Evolutionary conservation across 2,329 filamentous ascomycete genomes (phyloP).

Genomic region (Seiridium unicorne): DNA sequence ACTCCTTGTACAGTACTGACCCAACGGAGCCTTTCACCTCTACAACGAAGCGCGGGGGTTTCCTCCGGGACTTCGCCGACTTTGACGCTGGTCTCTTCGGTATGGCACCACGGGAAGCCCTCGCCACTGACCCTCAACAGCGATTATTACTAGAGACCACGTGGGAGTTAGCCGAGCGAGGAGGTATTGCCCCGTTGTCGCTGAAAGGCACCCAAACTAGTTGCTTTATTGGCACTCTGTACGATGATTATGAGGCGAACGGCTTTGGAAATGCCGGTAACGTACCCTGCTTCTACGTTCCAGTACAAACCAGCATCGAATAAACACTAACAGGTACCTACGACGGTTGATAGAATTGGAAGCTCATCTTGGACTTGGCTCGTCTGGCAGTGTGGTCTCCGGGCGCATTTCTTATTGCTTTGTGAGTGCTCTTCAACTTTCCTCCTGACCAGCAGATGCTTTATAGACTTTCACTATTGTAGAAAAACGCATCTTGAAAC

Average conservation of each 20-base stretch:
- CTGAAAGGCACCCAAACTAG: slow-evolving; percentile 6
- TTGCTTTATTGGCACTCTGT: slow-evolving; percentile 3
- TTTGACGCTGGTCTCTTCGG: slow-evolving; percentile 3
- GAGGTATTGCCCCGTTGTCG: slow-evolving; percentile 1
- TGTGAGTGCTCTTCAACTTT: not conserved
- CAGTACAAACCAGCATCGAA: too few species aligned
- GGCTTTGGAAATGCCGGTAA: slow-evolving; percentile 4
- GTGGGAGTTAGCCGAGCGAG: slow-evolving; percentile 6
- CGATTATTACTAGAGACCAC: slow-evolving; percentile 6
- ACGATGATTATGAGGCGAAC: slow-evolving; percentile 5
- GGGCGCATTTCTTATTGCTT: slow-evolving; percentile 7
- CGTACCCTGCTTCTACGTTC: not conserved
- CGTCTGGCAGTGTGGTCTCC: not conserved
- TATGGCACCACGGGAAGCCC: slow-evolving; percentile 5
- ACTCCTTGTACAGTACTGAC: slow-evolving; percentile 1
- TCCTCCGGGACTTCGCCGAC: slow-evolving; percentile 3
- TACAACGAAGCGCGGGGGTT: slow-evolving; percentile 2
- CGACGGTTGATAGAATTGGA: not conserved
- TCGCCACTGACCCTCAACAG: slow-evolving; percentile 2
- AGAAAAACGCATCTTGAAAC: too few species aligned
- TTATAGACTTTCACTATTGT: not conserved
- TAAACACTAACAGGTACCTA: not conserved
- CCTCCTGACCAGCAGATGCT: not conserved
- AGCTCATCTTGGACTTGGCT: slow-evolving; percentile 5
- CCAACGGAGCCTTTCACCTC: slow-evolving; percentile 1